Evolutionary conservation across 2,329 filamentous ascomycete species (phyloP), one percentile per base, ranked within the genome.

Genomic region (Tympanopsis confertula): DNA sequence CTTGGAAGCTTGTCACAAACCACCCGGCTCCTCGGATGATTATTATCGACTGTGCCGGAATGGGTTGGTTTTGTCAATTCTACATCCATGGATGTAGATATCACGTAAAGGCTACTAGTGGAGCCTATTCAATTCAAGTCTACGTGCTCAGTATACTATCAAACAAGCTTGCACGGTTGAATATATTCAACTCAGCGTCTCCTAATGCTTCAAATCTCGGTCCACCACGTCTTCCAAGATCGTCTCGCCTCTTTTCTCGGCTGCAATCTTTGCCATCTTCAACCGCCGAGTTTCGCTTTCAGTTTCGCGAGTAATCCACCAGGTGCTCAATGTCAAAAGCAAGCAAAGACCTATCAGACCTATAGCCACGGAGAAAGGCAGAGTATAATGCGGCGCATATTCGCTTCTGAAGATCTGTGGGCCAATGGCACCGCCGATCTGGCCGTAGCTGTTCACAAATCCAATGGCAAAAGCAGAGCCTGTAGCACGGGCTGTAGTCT

Each of bases 381-480:
- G 48, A 19, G 52, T 57, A 44, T 69, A 69, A n/a, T 56, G 54
- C 2, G 63, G 64, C 5, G 63, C 63, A 38, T 63, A 69, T 26
- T 53, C 53, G 20, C 53, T 56, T 28, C 54, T 50, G 44, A 69
- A 69, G 17, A 68, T 57, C 45, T 69, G 65, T 7, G 65, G 59
- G 0, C 63, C 65, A 10, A 68, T 56, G 2, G 63, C 63, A 13
- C 62, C 64, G 3, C 65, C 66, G 14, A 69, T 65, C 42, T 69
- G 64, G 0, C 65, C 65, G 44, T 68, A 66, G 39, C 59, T 64
- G 42, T 68, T 68, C 37, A 66, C 63, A 38, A 69, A 70, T 1
- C 59, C 65, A 38, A 69, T 66, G 2, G 62, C 58, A 45, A 69
- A 69, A 1, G 66, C 66, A 0, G 66, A 67, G 0, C 65, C 66